These are phyloP conservation scores for Dothidotthia symphoricarpi DNA, from an alignment of 2,329 filamentous ascomycete genomes.

Conservation along the genomic window DNA sequence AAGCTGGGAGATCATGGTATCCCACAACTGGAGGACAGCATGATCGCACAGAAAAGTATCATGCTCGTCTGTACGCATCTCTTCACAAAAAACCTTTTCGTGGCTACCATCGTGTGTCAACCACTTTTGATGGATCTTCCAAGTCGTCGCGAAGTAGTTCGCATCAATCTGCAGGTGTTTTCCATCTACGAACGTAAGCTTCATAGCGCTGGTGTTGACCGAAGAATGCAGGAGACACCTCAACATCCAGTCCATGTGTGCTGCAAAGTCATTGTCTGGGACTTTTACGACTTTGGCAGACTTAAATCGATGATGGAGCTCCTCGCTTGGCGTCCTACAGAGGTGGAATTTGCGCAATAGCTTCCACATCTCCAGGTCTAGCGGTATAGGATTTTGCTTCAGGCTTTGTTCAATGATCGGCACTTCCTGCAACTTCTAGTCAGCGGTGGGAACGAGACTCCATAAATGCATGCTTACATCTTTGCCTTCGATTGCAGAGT, in stretches of 20 bases:
- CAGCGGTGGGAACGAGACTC: not conserved
- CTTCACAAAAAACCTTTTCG: no score
- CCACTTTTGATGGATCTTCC: constrained; percentile 8
- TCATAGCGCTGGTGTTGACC: no score
- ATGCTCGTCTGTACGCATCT: not conserved
- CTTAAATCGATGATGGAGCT: constrained; percentile 1
- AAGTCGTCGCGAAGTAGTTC: no score
- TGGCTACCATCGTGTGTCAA: constrained; percentile 7
- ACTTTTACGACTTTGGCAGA: not conserved
- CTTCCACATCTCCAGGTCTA: constrained; percentile 2
- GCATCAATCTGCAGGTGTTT: no score
- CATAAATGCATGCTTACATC: constrained; percentile 1
- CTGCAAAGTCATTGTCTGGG: no score
- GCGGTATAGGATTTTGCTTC: not conserved
- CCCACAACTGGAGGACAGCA: constrained; percentile 8
- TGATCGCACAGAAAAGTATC: constrained; percentile 10
- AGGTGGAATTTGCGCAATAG: not conserved
- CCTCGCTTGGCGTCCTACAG: constrained; percentile 3
- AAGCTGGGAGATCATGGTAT: constrained; percentile 6
- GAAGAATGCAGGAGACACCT: no score
- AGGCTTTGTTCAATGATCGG: constrained; percentile 4
- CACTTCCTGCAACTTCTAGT: not conserved
- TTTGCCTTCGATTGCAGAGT: constrained; percentile 1
- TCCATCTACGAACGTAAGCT: no score
- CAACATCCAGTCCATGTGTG: no score